Evolutionary conservation across 495 filamentous ascomycete genomes (phyloP).

Genomic region (Xylaria acuta): DNA sequence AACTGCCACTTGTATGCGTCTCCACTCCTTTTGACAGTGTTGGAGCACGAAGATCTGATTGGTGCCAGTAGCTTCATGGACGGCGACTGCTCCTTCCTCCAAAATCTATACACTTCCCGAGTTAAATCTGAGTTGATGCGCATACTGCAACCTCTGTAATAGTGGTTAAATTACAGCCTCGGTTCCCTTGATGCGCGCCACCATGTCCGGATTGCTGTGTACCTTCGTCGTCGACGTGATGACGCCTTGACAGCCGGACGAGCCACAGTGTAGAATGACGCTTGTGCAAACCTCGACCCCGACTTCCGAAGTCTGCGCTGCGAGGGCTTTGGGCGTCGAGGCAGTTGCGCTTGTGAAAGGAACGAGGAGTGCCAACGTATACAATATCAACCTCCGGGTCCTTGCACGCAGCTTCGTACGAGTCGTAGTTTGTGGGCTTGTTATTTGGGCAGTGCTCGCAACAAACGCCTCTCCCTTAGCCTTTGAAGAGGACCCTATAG

Average conservation of each 20-base stretch:
- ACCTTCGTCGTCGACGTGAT: conserved; percentile 38
- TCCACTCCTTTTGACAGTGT: no score
- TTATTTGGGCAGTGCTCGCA: conserved; percentile 32
- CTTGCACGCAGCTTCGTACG: conserved; percentile 64
- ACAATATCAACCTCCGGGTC: conserved; percentile 51
- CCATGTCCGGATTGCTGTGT: conserved; percentile 39
- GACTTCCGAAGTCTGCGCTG: conserved; percentile 69
- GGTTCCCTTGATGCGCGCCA: conserved; percentile 65
- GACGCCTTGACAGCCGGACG: conserved; percentile 47
- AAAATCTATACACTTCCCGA: no score
- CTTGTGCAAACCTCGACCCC: conserved; percentile 69
- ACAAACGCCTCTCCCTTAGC: conserved; percentile 68
- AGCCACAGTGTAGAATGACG: conserved; percentile 48
- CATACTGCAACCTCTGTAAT: no score
- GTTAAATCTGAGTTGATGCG: no score
- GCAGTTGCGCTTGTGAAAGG: conserved; percentile 48
- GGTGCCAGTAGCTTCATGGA: no score
- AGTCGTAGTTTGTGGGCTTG: conserved; percentile 67
- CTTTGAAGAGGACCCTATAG: conserved; percentile 69
- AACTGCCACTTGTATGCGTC: no score
- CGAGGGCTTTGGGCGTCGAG: conserved; percentile 57
- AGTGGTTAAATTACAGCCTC: no score
- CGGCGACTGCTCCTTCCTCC: no score
- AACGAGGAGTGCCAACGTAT: conserved; percentile 55
- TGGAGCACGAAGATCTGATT: no score